A percentile compares a stretch with the other conserved stretches of the same genome.
Evolutionary conservation across 139 green algal species (phyloP).

Genomic region (Choricystis sp.): DNA sequence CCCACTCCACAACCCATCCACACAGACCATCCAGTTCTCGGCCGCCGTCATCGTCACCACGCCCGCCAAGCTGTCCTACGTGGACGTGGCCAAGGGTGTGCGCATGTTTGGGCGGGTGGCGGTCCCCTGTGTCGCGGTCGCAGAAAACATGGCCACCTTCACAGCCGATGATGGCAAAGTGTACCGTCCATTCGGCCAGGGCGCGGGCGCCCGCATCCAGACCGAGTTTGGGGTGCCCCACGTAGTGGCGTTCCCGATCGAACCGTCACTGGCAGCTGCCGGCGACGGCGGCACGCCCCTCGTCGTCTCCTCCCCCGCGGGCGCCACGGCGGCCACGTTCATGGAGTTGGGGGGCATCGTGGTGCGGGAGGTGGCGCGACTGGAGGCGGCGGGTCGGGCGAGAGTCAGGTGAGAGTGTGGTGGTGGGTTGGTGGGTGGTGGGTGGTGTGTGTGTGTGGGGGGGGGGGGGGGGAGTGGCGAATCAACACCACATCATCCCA

Average conservation of each 20-base stretch:
- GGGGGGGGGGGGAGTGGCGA: background rate
- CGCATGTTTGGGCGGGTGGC: constrained; percentile 81
- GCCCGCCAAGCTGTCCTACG: constrained; percentile 92
- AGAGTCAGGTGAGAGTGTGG: background rate
- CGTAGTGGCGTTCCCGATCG: constrained; percentile 85
- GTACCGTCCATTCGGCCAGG: constrained; percentile 77
- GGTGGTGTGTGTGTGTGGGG: background rate
- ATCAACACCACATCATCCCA: background rate
- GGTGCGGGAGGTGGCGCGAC: constrained; percentile 81
- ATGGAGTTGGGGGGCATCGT: constrained; percentile 78
- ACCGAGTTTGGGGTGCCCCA: constrained; percentile 85
- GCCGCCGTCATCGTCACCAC: constrained; percentile 98
- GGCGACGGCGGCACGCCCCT: constrained; percentile 75
- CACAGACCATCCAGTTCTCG: constrained; percentile 70
- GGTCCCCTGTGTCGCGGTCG: constrained; percentile 88
- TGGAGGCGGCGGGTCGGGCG: constrained; percentile 13
- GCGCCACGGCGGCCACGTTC: constrained; percentile 42
- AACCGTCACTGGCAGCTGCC: constrained; percentile 65
- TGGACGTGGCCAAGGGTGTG: constrained; percentile 97
- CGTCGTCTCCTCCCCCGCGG: constrained; percentile 65
- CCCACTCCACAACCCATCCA: background rate
- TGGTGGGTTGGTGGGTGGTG: too few species aligned
- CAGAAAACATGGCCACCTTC: constrained; percentile 99
- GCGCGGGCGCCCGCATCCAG: constrained; percentile 54
- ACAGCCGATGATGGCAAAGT: constrained; percentile 64